Percentiles rank a stretch among this genome's conserved stretches.
These are phyloP conservation scores for Forsythia viridissima DNA, from an alignment of 257 asterid genomes.

Conservation along the genomic window DNA sequence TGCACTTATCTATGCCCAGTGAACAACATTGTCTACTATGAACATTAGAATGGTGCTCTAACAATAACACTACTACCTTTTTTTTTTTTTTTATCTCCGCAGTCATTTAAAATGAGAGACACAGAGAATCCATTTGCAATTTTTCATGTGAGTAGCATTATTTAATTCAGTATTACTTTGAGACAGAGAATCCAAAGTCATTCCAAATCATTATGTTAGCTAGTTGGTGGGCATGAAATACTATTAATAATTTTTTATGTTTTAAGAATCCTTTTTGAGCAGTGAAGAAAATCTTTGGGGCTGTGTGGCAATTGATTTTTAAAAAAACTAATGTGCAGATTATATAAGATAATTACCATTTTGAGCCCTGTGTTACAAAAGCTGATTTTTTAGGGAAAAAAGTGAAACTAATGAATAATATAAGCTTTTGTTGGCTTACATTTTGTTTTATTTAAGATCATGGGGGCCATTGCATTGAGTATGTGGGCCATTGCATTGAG, in stretches of 20 bases:
- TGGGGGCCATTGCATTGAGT: no score
- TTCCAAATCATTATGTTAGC: background rate
- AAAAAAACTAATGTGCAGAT: background rate
- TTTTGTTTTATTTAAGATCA: no score
- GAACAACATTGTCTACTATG: no score
- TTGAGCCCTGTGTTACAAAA: constrained; percentile 1
- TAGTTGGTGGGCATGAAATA: background rate
- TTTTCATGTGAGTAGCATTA: background rate
- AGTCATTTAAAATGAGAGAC: background rate
- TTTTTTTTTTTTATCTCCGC: background rate
- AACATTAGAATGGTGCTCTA: background rate
- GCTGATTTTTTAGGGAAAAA: background rate
- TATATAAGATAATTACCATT: background rate
- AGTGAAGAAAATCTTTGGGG: constrained; percentile 4
- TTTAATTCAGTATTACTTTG: background rate
- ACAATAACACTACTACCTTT: background rate
- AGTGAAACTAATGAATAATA: background rate
- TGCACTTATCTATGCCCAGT: no score
- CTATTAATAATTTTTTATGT: background rate
- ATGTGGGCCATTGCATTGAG: no score
- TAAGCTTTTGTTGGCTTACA: background rate
- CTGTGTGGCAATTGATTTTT: background rate
- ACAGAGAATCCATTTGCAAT: constrained; percentile 3
- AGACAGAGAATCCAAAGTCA: constrained; percentile 7
- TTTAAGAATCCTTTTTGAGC: constrained; percentile 17